Conservation (phyloP, 129 eudicot genomes). For the Flaveria robusta region DNA sequence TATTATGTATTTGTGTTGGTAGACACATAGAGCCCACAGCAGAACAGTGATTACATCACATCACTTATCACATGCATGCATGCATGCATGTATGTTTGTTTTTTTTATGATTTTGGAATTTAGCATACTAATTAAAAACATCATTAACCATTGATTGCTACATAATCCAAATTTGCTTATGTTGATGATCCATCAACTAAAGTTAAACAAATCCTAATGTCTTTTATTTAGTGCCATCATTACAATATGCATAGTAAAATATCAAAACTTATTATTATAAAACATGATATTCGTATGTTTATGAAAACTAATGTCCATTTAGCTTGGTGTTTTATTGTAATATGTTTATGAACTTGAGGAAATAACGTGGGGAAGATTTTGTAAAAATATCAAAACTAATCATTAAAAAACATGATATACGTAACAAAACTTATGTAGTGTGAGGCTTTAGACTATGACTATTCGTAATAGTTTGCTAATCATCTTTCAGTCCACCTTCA, state of each 20-base stretch:
- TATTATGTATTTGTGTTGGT: constrained; percentile 19
- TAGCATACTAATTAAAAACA: constrained; percentile 4
- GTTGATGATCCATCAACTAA: neutral
- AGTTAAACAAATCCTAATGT: neutral
- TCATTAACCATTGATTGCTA: constrained; percentile 3
- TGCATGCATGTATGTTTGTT: constrained; percentile 17
- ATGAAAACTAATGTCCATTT: no score
- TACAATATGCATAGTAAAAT: neutral
- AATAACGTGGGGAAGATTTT: no score
- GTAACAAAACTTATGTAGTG: no score
- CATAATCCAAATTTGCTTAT: constrained; percentile 12
- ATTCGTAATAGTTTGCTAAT: no score
- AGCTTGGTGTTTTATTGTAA: no score
- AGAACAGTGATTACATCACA: constrained; percentile 20
- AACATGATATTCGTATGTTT: no score
- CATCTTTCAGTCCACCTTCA: no score
- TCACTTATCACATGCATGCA: constrained; percentile 33
- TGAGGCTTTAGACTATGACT: no score
- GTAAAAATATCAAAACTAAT: no score
- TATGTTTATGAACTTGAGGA: no score
- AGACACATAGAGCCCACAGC: constrained; percentile 16
- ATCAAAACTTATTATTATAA: no score
- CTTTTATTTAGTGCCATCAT: neutral
- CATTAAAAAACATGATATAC: no score
- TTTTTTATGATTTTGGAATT: constrained; percentile 25